Evolutionary conservation across 345 rosid species (phyloP).

Genomic region (Salix koriyanagi): DNA sequence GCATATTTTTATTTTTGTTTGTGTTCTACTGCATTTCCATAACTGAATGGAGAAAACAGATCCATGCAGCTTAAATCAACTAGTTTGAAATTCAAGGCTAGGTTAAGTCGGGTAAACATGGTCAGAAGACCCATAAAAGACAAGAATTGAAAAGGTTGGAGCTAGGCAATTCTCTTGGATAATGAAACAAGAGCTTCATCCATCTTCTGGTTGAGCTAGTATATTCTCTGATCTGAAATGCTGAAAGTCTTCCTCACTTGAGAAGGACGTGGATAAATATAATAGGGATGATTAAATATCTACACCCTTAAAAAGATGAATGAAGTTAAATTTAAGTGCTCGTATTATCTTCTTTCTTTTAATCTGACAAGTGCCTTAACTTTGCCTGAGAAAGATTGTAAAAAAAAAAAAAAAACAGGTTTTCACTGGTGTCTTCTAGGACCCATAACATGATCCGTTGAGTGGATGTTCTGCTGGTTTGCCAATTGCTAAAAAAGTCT

Average conservation of each 20-base stretch:
- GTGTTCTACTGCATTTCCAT: background rate
- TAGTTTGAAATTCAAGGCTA: too few relatives aligned
- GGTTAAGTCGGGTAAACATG: too few relatives aligned
- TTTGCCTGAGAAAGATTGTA: background rate
- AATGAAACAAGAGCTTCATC: background rate
- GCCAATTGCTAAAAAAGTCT: background rate
- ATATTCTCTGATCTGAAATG: background rate
- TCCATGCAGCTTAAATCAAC: background rate
- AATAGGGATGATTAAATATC: background rate
- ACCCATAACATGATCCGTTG: background rate
- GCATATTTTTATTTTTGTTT: background rate
- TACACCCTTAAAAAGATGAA: background rate
- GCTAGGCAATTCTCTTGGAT: background rate
- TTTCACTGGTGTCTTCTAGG: background rate
- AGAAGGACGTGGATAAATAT: background rate
- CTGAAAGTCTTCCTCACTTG: background rate
- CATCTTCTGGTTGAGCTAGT: background rate
- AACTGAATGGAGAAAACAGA: background rate
- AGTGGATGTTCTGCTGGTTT: background rate
- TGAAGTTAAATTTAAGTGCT: background rate
- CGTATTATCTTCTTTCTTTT: background rate
- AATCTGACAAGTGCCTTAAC: background rate
- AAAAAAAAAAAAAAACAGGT: background rate
- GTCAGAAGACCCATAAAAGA: too few relatives aligned
- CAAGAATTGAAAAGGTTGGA: too few relatives aligned